Evolutionary conservation across 2,329 filamentous ascomycete species (phyloP), one percentile per base, ranked within the genome.

Genomic region (Clarireedia homoeocarpa): DNA sequence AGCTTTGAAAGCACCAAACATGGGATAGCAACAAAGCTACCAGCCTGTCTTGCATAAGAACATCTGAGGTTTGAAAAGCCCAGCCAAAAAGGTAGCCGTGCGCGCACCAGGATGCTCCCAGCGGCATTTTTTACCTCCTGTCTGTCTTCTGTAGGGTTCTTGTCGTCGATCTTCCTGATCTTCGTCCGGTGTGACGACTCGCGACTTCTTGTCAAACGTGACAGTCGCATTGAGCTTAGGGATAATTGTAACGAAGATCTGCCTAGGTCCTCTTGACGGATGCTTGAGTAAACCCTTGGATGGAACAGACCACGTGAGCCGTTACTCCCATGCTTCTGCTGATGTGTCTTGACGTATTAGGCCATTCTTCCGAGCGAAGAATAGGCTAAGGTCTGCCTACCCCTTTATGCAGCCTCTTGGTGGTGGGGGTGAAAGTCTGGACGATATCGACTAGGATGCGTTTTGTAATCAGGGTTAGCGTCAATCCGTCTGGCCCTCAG

Each of bases 371-470:
- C 51, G 42, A 23, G 10, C 30, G 23, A 24, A 39, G 5, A 53
- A 48, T 38, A 38, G 15, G 51, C 51, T 53, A 53, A 53, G 24
- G 42, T 34, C 51, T 36, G 46, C 20, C 30, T 48, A 48, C 51
- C 51, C 51, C 51, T 53, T 53, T 53, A 53, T 53, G 51, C 42
- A 53, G 36, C 51, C 51, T 53, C 30, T 15, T 26, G 10, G 10
- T 48, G 42, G 51, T 53, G 51, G 51, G 42, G 30, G 51, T 48
- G 23, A 38, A 26, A 27, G 38, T 34, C 6, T 20, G 20, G 20
- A 20, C 20, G 20, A 20, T 20, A 20, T 20, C 20, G 20, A 20
- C 20, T 53, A 26, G 40, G 20, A 53, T 34, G 30, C 42, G 36
- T 38, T 17, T 17, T 15, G 40, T 34, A 26, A 20, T 24, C 39